Percentiles rank a stretch among this genome's conserved stretches.
These are phyloP conservation scores for Hyphopichia khmerensis DNA, from an alignment of 1,139 yeast genomes.

Conservation along the genomic window DNA sequence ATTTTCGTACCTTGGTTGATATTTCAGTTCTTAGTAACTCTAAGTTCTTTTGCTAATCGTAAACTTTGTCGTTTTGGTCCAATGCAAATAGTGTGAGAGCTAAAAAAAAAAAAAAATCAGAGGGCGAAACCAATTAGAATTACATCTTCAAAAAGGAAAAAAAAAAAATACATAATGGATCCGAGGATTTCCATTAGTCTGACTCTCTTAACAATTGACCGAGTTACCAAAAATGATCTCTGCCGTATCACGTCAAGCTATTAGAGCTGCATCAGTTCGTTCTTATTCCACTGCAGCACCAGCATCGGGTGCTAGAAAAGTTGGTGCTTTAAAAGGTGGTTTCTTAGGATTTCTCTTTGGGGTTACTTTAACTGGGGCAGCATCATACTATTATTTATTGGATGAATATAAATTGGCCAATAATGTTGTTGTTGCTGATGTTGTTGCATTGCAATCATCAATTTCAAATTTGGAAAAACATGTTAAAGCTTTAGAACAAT, in stretches of 20 bases:
- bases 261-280: conserved; percentile 22
- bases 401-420: conserved; percentile 77
- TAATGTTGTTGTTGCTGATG: conserved; percentile 72
- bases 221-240: conserved; percentile 11
- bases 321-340: conserved; percentile 68
- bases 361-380: conserved; percentile 69
- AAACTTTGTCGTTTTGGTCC: no score
- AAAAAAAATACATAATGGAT: background rate
- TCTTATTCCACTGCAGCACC: conserved; percentile 27
- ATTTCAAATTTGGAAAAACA: conserved; percentile 68
- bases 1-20: no score
- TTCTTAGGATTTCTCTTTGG: conserved; percentile 77
- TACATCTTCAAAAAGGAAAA: no score
- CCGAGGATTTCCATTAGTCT: background rate
- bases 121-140: conserved; percentile 3
- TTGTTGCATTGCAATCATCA: conserved; percentile 66
- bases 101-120: conserved; percentile 1
- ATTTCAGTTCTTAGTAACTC: no score
- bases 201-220: background rate
- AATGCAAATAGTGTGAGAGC: background rate
- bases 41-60: no score
- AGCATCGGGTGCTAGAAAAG: conserved; percentile 29
- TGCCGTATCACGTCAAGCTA: conserved; percentile 19
- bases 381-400: conserved; percentile 72
- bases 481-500: conserved; percentile 49